Evolutionary conservation across 2,329 filamentous ascomycete genomes (phyloP), one percentile per base, ranked within the genome.

Genomic region (Aureobasidium sp.): DNA sequence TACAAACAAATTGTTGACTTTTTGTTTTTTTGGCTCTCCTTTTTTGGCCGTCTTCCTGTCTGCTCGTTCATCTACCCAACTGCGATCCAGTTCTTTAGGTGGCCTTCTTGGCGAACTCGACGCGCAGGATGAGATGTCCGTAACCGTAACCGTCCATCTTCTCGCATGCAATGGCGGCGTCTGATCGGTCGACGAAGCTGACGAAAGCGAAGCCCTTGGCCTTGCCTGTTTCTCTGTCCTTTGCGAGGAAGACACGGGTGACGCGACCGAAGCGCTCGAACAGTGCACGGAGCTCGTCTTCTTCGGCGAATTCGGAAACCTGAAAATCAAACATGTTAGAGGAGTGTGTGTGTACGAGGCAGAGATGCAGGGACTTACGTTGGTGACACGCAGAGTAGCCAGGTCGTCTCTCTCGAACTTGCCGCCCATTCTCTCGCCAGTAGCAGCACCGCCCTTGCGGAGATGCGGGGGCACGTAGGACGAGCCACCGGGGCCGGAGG

Each of bases 121-220:
- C 90, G 74, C 88, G 84, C 71, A 94, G 78, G 75, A 94, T 94
- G 71, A 94, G 82, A 80, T 94, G 90, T 77, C 89, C 88, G 81
- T 91, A 93, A 78, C 90, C 90, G 68, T 76, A 97, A 72, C 94
- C 94, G 78, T 99, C 94, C 90, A 99, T 93, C 84, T 96, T 97
- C 79, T 89, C 88, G 80, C 90, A 96, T 44, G 94, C 94, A 80
- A 89, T 90, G 70, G 90, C 89, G 68, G 94, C 94, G 77, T 99
- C 94, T 68, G 82, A 78, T 69, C 94, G 83, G 76, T 99, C 94
- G 64, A 88, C 90, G 74, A 94, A 99, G 77, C 90, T 96, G 82
- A 99, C 96, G 77, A 99, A 99, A 29, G 95, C 95, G 76, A 99
- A 99, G 66, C 94, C 94, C 86, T 99, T 99, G 70, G 94, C 94